Evolutionary conservation across 371 early-diverging fungal genomes (phyloP).

Genomic region (Syncephalastrum contaminatum): DNA sequence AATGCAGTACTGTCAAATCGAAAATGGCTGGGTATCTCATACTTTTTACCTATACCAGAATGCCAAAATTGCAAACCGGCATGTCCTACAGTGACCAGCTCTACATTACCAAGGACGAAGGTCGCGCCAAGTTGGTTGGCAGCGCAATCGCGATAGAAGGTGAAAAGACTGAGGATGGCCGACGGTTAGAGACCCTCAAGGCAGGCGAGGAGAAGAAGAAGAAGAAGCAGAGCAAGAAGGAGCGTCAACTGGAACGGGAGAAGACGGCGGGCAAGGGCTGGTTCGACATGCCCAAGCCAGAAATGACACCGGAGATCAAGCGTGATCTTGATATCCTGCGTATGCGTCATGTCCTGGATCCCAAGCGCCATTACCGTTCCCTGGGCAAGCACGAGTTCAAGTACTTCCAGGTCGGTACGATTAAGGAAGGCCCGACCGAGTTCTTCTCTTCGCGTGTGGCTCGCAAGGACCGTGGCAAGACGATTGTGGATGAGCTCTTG

Average conservation of each 20-base stretch:
- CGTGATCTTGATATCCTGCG: constrained; percentile 86
- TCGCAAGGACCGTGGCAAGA: constrained; percentile 80
- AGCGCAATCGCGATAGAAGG: constrained; percentile 23
- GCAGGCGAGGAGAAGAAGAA: constrained; percentile 22
- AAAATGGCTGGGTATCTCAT: neutral
- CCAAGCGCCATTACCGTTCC: constrained; percentile 90
- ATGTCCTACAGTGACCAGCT: constrained; percentile 26
- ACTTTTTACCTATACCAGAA: neutral
- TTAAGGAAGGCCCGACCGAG: constrained; percentile 88
- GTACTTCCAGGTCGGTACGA: constrained; percentile 91
- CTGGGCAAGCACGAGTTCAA: constrained; percentile 73
- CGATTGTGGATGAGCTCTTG: constrained; percentile 87
- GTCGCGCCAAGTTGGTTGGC: constrained; percentile 16
- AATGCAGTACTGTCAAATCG: neutral
- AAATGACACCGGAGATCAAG: constrained; percentile 84
- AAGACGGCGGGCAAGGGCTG: constrained; percentile 77
- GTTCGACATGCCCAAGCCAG: constrained; percentile 91
- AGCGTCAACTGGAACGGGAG: constrained; percentile 37
- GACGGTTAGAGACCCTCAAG: constrained; percentile 20
- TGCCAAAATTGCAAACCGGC: constrained; percentile 44
- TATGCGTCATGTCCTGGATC: constrained; percentile 88
- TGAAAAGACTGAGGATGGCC: constrained; percentile 11
- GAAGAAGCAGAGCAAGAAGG: constrained; percentile 8
- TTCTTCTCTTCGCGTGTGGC: constrained; percentile 83
- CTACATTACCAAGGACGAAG: constrained; percentile 24